Evolutionary conservation across 2,329 filamentous ascomycete species (phyloP).

Genomic region (Saccharata proteae): DNA sequence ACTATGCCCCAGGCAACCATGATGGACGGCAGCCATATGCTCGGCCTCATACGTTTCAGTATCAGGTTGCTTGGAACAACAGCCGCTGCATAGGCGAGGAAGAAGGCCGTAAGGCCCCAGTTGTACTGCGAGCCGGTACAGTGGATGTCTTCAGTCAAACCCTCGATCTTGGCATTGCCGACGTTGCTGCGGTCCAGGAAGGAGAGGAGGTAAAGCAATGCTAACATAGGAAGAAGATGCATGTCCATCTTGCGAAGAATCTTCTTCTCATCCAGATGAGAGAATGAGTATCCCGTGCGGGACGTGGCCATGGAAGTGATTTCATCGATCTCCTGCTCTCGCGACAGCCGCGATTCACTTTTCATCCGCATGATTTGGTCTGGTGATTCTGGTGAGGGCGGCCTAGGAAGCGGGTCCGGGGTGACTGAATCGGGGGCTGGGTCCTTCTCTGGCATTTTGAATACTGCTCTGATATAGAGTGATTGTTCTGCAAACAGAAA

Average conservation of each 20-base stretch:
- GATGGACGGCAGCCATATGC: constrained; percentile 29
- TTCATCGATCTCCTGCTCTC: no score
- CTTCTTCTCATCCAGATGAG: constrained; percentile 17
- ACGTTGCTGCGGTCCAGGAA: constrained; percentile 18
- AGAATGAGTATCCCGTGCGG: no score
- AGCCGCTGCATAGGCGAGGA: constrained; percentile 38
- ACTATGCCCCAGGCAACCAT: constrained; percentile 40
- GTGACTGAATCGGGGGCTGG: no score
- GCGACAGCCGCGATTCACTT: no score
- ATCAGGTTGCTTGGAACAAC: constrained; percentile 48
- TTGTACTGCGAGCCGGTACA: constrained; percentile 47
- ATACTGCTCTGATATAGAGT: no score
- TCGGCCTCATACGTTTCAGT: constrained; percentile 45
- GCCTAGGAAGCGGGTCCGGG: no score
- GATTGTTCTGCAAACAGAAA: no score
- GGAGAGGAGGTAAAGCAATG: constrained; percentile 18
- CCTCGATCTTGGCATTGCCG: constrained; percentile 31
- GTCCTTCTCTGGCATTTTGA: no score
- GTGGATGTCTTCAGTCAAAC: constrained; percentile 16
- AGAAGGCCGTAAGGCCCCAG: constrained; percentile 53
- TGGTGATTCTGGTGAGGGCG: no score
- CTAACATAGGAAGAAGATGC: constrained; percentile 16
- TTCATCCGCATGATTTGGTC: no score
- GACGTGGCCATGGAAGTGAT: no score
- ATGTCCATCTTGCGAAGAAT: constrained; percentile 17